Evolutionary conservation across 2,329 filamentous ascomycete species (phyloP).

Genomic region (Cytospora piceicola): DNA sequence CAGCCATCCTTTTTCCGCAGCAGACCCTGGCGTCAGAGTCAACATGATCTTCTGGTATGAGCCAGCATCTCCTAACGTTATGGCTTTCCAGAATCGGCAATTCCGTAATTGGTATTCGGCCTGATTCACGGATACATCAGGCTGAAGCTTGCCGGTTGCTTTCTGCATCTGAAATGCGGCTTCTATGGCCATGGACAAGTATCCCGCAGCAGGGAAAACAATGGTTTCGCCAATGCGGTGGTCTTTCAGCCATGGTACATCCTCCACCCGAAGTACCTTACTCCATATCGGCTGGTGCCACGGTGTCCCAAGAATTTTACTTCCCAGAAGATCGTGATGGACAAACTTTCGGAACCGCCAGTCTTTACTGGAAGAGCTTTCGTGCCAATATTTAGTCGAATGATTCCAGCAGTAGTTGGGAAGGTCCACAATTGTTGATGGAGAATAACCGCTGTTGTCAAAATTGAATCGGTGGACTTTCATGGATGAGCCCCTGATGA

Average conservation of each 20-base stretch:
- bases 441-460: constrained; percentile 1
- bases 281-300: constrained; percentile 28
- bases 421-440: constrained; percentile 36
- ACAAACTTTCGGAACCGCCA: constrained; percentile 35
- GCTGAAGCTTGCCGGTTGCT: constrained; percentile 8
- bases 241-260: constrained; percentile 43
- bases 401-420: constrained; percentile 29
- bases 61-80: background rate
- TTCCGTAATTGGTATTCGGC: constrained; percentile 7
- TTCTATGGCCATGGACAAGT: constrained; percentile 32
- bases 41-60: constrained; percentile 6
- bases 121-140: background rate
- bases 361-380: constrained; percentile 38
- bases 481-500: background rate
- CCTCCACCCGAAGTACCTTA: constrained; percentile 23
- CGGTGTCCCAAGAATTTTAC: constrained; percentile 21
- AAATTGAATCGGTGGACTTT: background rate
- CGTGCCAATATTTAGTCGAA: constrained; percentile 33
- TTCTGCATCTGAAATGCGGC: constrained; percentile 20
- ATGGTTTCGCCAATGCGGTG: constrained; percentile 40
- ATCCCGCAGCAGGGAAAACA: constrained; percentile 29
- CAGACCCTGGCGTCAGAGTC: constrained; percentile 8
- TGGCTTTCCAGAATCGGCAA: constrained; percentile 8
- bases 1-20: constrained; percentile 8
- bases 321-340: constrained; percentile 35